Evolutionary conservation across 306 rosid genomes (phyloP).

Genomic region (Malus domestica): DNA sequence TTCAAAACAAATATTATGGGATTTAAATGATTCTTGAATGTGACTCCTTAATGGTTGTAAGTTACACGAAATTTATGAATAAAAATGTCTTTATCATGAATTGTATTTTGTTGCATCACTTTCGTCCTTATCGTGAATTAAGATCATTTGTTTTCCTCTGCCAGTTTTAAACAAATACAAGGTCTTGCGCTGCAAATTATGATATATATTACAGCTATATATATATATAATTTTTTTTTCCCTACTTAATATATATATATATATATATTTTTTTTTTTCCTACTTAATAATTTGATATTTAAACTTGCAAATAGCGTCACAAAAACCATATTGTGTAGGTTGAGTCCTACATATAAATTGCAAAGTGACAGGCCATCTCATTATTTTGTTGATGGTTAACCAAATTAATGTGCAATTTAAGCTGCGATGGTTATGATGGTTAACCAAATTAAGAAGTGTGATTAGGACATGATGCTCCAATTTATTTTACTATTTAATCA

Average conservation of each 20-base stretch:
- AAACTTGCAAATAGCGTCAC: not conserved
- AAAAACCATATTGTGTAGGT: not conserved
- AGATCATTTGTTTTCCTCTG: too few relatives aligned
- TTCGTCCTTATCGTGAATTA: too few relatives aligned
- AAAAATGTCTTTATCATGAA: not conserved
- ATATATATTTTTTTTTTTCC: too few relatives aligned
- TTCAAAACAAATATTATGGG: not conserved
- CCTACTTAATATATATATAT: too few relatives aligned
- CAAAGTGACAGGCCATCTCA: conserved; percentile 1
- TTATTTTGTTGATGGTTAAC: not conserved
- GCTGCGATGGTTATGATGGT: not conserved
- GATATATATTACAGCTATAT: too few relatives aligned
- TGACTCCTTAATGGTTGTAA: not conserved
- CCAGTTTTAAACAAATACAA: too few relatives aligned
- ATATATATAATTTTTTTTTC: too few relatives aligned
- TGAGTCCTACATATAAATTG: not conserved
- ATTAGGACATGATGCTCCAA: not conserved
- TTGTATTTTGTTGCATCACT: not conserved
- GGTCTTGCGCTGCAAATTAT: not conserved
- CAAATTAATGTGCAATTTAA: not conserved
- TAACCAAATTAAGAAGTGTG: not conserved
- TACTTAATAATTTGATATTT: too few relatives aligned
- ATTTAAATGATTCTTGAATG: not conserved
- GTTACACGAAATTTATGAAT: not conserved
- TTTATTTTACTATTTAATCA: not conserved